Percentiles rank a stretch among this genome's conserved stretches.
These are phyloP conservation scores for Trypanosomatidae sp. DNA, from an alignment of 208 protist genomes.

Conservation along the genomic window DNA sequence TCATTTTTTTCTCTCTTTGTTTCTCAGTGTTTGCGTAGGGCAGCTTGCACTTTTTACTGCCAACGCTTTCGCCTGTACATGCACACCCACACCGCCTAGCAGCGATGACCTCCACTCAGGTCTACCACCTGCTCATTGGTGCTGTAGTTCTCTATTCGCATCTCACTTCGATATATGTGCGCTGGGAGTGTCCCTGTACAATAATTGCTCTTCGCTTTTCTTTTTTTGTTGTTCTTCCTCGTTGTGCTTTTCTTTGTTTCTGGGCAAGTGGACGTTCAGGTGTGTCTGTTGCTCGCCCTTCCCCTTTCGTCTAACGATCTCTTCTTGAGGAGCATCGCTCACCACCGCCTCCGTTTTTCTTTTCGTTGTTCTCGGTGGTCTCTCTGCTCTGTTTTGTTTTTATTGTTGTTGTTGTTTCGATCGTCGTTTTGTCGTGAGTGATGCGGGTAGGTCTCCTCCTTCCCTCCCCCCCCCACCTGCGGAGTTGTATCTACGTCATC, in stretches of 20 bases:
- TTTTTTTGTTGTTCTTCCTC: background rate
- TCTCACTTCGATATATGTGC: background rate
- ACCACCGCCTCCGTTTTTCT: too few relatives aligned
- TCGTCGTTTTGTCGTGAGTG: too few relatives aligned
- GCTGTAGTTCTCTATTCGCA: background rate
- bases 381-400: too few relatives aligned
- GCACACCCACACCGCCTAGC: background rate
- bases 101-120: background rate
- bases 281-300: background rate
- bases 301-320: too few relatives aligned
- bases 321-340: too few relatives aligned
- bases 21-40: background rate
- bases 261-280: background rate
- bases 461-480: constrained; percentile 1
- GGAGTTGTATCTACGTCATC: constrained; percentile 15
- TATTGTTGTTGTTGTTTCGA: too few relatives aligned
- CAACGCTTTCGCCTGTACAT: background rate
- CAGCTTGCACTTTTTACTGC: background rate
- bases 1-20: background rate
- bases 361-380: too few relatives aligned
- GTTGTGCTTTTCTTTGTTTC: too few relatives aligned
- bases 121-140: background rate
- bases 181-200: background rate
- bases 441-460: too few relatives aligned
- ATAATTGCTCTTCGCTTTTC: background rate